Evolutionary conservation across 2,329 filamentous ascomycete species (phyloP).

Genomic region (Fusarium multiceps): DNA sequence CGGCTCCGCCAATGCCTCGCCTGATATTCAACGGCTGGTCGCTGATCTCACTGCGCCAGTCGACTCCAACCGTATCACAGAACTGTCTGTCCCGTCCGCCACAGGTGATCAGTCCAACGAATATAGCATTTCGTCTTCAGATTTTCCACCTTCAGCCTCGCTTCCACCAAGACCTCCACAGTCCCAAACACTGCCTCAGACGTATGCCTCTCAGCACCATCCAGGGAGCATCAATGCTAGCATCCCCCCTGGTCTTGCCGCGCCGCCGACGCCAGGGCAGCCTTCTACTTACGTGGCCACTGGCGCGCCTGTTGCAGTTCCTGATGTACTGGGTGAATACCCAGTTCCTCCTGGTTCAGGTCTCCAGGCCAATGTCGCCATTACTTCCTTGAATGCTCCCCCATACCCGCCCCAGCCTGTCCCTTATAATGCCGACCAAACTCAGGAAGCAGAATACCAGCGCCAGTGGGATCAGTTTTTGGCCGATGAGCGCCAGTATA

Average conservation of each 20-base stretch:
- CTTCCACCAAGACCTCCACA: constrained; percentile 61
- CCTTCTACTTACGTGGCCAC: constrained; percentile 50
- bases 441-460: constrained; percentile 63
- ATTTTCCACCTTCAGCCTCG: constrained; percentile 54
- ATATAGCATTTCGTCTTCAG: constrained; percentile 46
- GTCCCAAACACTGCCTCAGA: constrained; percentile 53
- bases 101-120: constrained; percentile 44
- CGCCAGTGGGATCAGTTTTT: constrained; percentile 78
- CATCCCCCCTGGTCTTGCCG: constrained; percentile 44
- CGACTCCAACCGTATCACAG: constrained; percentile 48
- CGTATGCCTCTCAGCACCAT: constrained; percentile 54
- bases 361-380: constrained; percentile 45
- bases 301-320: constrained; percentile 49
- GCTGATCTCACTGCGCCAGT: constrained; percentile 55
- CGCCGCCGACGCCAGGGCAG: constrained; percentile 50
- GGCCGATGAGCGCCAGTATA: constrained; percentile 77
- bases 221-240: constrained; percentile 48
- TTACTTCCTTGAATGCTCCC: constrained; percentile 48
- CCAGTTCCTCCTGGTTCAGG: constrained; percentile 47
- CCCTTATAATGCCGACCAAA: constrained; percentile 46
- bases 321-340: constrained; percentile 49
- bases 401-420: constrained; percentile 48
- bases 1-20: constrained; percentile 48
- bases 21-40: constrained; percentile 56
- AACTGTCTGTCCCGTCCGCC: constrained; percentile 43